Evolutionary conservation across 2,329 filamentous ascomycete species (phyloP).

Genomic region (Penicillium sp.): DNA sequence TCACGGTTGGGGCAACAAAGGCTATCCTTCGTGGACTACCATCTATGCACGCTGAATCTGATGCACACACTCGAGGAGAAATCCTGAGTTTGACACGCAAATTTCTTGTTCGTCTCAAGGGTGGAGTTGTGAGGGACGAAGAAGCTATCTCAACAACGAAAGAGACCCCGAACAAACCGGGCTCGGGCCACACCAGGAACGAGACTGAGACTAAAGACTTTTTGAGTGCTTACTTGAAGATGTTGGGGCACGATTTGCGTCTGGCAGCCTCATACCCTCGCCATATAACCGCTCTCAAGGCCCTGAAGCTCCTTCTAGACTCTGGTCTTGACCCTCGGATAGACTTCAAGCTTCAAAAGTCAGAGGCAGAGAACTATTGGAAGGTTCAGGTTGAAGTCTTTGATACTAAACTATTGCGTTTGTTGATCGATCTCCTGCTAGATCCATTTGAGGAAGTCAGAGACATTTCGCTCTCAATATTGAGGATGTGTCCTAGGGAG

Average conservation of each 20-base stretch:
- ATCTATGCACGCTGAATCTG: conserved; percentile 74
- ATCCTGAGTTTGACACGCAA: conserved; percentile 69
- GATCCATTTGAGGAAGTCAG: conserved; percentile 94
- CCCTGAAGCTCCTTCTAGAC: conserved; percentile 63
- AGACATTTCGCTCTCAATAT: conserved; percentile 48
- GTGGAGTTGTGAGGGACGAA: conserved; percentile 51
- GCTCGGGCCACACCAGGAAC: conserved; percentile 40
- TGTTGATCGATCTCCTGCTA: conserved; percentile 73
- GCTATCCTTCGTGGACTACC: conserved; percentile 64
- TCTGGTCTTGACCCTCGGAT: conserved; percentile 60
- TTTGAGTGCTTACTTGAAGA: conserved; percentile 68
- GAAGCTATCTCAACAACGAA: conserved; percentile 27
- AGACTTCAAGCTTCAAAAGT: conserved; percentile 43
- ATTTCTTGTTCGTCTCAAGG: conserved; percentile 71
- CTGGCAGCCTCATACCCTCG: conserved; percentile 85
- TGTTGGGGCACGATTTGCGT: conserved; percentile 69
- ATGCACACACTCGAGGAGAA: conserved; percentile 81
- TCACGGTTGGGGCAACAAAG: conserved; percentile 59
- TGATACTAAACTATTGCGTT: conserved; percentile 41
- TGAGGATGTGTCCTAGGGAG: conserved; percentile 40
- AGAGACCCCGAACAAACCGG: conserved; percentile 13
- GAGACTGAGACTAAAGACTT: conserved; percentile 56
- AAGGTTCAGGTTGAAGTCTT: conserved; percentile 48
- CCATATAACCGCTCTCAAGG: conserved; percentile 75
- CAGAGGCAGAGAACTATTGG: conserved; percentile 52